Evolutionary conservation across 352 stramenopile species (phyloP), one percentile per base, ranked within the genome.

Genomic region (Phytophthora citricola): DNA sequence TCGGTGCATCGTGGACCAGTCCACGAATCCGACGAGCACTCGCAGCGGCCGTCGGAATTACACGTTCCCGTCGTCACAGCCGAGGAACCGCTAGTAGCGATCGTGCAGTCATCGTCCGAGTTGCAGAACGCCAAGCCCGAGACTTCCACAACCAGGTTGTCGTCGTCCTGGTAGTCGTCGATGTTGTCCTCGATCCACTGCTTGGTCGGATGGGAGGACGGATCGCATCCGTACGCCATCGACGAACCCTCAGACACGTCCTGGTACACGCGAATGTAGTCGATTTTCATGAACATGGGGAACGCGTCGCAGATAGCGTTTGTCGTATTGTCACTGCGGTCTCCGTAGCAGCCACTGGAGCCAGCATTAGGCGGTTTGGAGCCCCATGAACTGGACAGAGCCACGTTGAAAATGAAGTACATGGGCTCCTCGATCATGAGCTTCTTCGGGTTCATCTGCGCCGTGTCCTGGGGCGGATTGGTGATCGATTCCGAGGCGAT

Each of bases 401-500:
- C 93, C 6, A 93, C 96, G 75, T 98, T 98, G 39, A 98, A 76
- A 14, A 98, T 81, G 55, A 98, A 68, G 63, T 97, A 97, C 79
- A 93, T 95, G 4, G 93, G 93, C 66, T 98, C 93, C 46, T 90
- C 79, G 4, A 96, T 81, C 75, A 98, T 97, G 61, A 85, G 87
- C 73, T 75, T 94, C 75, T 71, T 89, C 66, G 80, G 87, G 85
- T 71, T 93, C 70, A 49, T 84, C 53, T 79, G 65, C 0, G 48
- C 56, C 1, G 27, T 59, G 54, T 88, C 64, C 31, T 90, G 76
- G 6, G 76, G 78, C n/a, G 68, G 64, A n/a, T 76, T 76, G 1
- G 46, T 62, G n/a, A 97, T 71, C n/a, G 69, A 63, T 9, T 79
- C 50, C 1, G 85, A 76, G 3, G 82, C 66, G 43, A 98, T 91